These are phyloP conservation scores for Phytopythium aichiense DNA, from an alignment of 352 stramenopile genomes.

Conservation along the genomic window DNA sequence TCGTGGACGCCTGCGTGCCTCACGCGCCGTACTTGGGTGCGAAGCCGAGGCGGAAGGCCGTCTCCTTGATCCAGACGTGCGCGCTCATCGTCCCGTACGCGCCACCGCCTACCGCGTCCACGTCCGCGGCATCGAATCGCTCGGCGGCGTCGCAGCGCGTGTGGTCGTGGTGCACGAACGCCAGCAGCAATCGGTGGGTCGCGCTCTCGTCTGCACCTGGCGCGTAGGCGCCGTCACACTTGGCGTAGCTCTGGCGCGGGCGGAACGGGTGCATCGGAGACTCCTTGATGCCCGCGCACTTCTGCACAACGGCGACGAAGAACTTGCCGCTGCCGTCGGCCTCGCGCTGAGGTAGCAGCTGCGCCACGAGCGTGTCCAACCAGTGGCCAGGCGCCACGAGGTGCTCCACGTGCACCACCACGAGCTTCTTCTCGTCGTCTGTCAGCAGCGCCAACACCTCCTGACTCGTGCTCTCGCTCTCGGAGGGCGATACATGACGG, in stretches of 20 bases:
- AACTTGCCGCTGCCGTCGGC: slow-evolving; percentile 24
- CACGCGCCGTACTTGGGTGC: slow-evolving; percentile 79
- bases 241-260: slow-evolving; percentile 62
- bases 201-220: not conserved
- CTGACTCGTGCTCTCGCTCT: slow-evolving; percentile 4
- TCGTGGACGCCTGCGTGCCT: not conserved
- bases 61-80: slow-evolving; percentile 71
- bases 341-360: slow-evolving; percentile 27
- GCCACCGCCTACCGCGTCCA: slow-evolving; percentile 32
- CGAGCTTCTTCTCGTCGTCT: slow-evolving; percentile 23
- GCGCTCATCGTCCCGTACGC: slow-evolving; percentile 71
- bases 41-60: slow-evolving; percentile 72
- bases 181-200: slow-evolving; percentile 38
- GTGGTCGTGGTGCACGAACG: slow-evolving; percentile 56
- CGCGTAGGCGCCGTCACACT: slow-evolving; percentile 51
- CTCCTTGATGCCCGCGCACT: slow-evolving; percentile 1
- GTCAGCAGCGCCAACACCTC: slow-evolving; percentile 28
- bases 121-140: slow-evolving; percentile 41
- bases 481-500: slow-evolving; percentile 10
- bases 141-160: slow-evolving; percentile 55
- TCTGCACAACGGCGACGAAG: slow-evolving; percentile 50
- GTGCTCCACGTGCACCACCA: slow-evolving; percentile 45
- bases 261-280: slow-evolving; percentile 38
- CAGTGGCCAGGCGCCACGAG: slow-evolving; percentile 24
- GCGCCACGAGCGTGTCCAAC: slow-evolving; percentile 35